phyloP scores from a whole-genome alignment of 352 stramenopile genomes.

The Globisporangium ultimum region DNA sequence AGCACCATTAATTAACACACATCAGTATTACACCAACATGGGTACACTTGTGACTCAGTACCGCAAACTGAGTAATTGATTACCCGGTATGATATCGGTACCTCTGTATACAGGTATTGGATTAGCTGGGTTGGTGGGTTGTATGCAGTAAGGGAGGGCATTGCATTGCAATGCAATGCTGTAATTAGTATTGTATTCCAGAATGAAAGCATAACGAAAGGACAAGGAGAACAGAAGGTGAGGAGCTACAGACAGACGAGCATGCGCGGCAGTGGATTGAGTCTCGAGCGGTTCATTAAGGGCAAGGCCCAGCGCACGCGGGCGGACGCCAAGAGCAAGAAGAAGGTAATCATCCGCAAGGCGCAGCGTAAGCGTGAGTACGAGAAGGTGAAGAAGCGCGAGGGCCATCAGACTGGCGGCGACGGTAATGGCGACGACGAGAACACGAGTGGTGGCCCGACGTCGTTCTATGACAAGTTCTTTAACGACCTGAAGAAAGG shows the following conservation, averaged over 20 bases:
- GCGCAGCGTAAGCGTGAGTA: conserved; percentile 74
- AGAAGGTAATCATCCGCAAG: conserved; percentile 79
- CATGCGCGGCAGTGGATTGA: conserved; percentile 78
- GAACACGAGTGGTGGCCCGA: conserved; percentile 12
- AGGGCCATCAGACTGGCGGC: conserved; percentile 12
- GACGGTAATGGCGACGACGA: conserved; percentile 9
- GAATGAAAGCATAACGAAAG: neutral
- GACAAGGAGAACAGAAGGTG: neutral
- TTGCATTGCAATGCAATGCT: too few species aligned
- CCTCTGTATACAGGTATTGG: conserved; percentile 3
- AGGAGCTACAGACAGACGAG: neutral
- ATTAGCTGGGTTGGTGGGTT: conserved; percentile 5
- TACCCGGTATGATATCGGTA: neutral
- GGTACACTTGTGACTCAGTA: neutral
- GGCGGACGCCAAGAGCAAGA: conserved; percentile 80
- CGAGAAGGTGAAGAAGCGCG: conserved; percentile 77
- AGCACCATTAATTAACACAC: neutral
- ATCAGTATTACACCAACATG: neutral
- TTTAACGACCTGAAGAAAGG: conserved; percentile 58
- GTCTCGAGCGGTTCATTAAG: conserved; percentile 85
- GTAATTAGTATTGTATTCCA: too few species aligned
- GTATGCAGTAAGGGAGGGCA: neutral
- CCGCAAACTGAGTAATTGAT: neutral
- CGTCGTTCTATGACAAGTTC: conserved; percentile 82
- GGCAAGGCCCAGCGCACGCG: conserved; percentile 80